phyloP scores from a whole-genome alignment of 1,284 basidiomycete genomes.

The Agroathelia rolfsii region DNA sequence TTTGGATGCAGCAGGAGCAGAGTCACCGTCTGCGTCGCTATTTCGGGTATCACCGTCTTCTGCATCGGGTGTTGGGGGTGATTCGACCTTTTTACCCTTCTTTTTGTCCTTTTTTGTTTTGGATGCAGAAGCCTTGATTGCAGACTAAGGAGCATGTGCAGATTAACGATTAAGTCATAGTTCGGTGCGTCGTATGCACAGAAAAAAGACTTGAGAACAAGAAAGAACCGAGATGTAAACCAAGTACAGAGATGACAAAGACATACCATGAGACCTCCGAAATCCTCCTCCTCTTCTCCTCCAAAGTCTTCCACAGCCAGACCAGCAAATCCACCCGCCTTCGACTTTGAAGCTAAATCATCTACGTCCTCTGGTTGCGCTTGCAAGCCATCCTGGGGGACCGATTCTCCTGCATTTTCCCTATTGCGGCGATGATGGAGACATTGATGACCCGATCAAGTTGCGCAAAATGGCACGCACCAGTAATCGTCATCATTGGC shows the following conservation, averaged over 20 bases:
- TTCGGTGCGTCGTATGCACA: background rate
- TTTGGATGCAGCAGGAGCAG: conserved; percentile 25
- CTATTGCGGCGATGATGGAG: conserved; percentile 25
- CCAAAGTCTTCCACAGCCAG: conserved; percentile 38
- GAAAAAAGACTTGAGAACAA: conserved; percentile 8
- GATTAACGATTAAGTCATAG: too few relatives aligned
- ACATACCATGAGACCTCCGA: conserved; percentile 79
- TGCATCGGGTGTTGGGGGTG: conserved; percentile 17
- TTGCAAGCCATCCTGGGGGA: conserved; percentile 25
- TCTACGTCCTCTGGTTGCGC: conserved; percentile 35
- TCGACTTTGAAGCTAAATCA: conserved; percentile 15
- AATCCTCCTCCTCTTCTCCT: conserved; percentile 64
- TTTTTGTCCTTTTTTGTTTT: conserved; percentile 64
- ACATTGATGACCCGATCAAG: conserved; percentile 4
- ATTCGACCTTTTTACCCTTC: conserved; percentile 36
- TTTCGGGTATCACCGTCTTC: conserved; percentile 19
- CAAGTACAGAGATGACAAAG: conserved; percentile 3
- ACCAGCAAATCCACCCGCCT: conserved; percentile 38
- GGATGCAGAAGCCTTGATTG: conserved; percentile 42
- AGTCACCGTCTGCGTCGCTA: conserved; percentile 23
- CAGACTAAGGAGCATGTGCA: conserved; percentile 42
- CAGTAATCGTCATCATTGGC: conserved; percentile 74
- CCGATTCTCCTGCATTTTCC: conserved; percentile 60
- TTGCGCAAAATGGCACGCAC: conserved; percentile 33
- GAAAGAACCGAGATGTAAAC: conserved; percentile 5